Conservation (phyloP, 2,329 filamentous ascomycete genomes). For the Pseudocercospora ulei region DNA sequence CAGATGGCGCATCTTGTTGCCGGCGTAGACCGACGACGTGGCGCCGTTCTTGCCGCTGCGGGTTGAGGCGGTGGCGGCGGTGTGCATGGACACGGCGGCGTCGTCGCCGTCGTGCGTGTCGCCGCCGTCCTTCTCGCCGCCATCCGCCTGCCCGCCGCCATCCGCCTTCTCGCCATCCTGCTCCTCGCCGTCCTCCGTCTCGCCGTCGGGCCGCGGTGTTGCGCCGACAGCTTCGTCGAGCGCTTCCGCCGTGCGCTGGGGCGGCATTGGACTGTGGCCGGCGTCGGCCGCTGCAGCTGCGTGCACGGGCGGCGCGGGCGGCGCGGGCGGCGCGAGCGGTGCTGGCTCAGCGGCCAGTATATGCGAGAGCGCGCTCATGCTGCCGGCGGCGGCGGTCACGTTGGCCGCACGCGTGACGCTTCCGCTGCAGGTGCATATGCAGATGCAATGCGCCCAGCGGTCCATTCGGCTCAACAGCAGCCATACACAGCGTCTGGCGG, state of each 20-base stretch:
- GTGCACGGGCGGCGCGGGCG: constrained; percentile 15
- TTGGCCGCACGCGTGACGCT: too few relatives aligned
- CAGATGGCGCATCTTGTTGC: constrained; percentile 70
- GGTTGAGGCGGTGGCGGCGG: constrained; percentile 45
- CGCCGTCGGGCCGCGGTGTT: constrained; percentile 13
- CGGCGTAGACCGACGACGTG: constrained; percentile 57
- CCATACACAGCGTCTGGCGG: too few relatives aligned
- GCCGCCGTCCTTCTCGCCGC: constrained; percentile 9
- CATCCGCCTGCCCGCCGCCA: too few relatives aligned
- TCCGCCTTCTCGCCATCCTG: too few relatives aligned
- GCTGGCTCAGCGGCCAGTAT: constrained; percentile 12
- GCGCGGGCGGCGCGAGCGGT: constrained; percentile 10
- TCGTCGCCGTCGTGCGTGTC: constrained; percentile 13
- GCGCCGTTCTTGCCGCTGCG: constrained; percentile 56
- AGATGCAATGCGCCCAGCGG: too few relatives aligned
- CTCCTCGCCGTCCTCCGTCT: constrained; percentile 13
- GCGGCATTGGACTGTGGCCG: constrained; percentile 18
- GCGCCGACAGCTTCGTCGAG: constrained; percentile 17
- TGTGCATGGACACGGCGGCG: constrained; percentile 37
- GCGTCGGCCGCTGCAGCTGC: constrained; percentile 7
- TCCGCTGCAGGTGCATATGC: too few relatives aligned
- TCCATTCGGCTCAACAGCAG: too few relatives aligned
- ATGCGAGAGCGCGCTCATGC: constrained; percentile 15
- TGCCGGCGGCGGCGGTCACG: neutral
- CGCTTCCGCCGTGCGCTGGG: constrained; percentile 19